Percentiles rank a stretch among this genome's conserved stretches.
phyloP scores from a whole-genome alignment of 2,329 filamentous ascomycete species.

The Coniochaeta ligniaria region DNA sequence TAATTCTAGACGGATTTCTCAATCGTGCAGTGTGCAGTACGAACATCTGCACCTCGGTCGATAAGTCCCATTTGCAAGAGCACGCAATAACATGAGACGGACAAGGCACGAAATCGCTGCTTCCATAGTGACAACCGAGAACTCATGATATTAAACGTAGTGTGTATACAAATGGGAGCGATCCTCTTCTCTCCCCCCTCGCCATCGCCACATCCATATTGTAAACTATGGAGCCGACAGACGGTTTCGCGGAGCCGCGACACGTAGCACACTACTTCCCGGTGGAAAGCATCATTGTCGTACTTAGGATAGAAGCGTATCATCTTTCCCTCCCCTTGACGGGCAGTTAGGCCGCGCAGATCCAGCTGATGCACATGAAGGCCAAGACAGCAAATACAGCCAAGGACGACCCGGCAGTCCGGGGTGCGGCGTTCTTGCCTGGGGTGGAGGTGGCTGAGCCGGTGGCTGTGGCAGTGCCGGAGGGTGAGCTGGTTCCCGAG shows the following conservation, averaged over 20 bases:
- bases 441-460: slow-evolving; percentile 3
- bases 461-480: slow-evolving; percentile 3
- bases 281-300: neutral
- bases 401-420: slow-evolving; percentile 3
- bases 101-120: neutral
- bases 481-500: slow-evolving; percentile 3
- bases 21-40: neutral
- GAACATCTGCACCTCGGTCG: neutral
- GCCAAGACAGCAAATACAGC: slow-evolving; percentile 13
- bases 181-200: neutral
- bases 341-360: neutral
- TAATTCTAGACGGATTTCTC: neutral
- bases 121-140: neutral
- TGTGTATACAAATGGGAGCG: neutral
- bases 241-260: neutral
- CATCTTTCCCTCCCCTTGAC: neutral
- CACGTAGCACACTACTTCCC: neutral
- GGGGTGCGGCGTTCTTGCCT: slow-evolving; percentile 11
- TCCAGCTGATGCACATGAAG: slow-evolving; percentile 9
- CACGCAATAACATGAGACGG: neutral
- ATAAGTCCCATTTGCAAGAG: neutral
- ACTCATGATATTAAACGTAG: neutral
- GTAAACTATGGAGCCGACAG: neutral
- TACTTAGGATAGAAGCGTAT: neutral
- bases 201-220: neutral